Percentiles rank a stretch among this genome's conserved stretches.
phyloP scores from a whole-genome alignment of 345 rosid species.

The Brassica carinata region DNA sequence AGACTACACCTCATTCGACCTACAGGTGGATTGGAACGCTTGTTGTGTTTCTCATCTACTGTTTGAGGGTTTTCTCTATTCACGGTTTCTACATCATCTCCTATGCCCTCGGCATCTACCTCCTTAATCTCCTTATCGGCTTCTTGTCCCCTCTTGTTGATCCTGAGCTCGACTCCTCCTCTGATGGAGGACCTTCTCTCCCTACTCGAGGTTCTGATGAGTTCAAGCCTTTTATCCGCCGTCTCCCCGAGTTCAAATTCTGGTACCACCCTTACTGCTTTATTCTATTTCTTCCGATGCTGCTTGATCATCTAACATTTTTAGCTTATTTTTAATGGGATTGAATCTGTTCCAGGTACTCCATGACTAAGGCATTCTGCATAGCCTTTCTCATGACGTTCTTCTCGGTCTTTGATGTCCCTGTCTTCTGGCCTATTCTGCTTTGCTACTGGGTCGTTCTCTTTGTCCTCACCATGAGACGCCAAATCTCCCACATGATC shows the following conservation, averaged over 20 bases:
- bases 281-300: too few relatives aligned
- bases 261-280: constrained; percentile 48
- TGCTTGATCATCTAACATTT: too few relatives aligned
- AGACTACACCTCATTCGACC: constrained; percentile 75
- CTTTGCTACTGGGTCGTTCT: constrained; percentile 69
- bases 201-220: constrained; percentile 97
- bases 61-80: constrained; percentile 65
- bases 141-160: constrained; percentile 92
- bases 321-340: not conserved
- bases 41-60: constrained; percentile 54
- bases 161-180: constrained; percentile 68
- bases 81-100: constrained; percentile 89
- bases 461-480: constrained; percentile 68
- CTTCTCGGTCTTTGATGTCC: constrained; percentile 73
- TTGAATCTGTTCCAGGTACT: constrained; percentile 51
- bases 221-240: constrained; percentile 92
- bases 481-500: constrained; percentile 74
- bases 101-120: constrained; percentile 91
- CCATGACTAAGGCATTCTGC: constrained; percentile 67
- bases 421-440: constrained; percentile 78
- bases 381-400: constrained; percentile 70
- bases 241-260: constrained; percentile 96
- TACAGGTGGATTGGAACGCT: constrained; percentile 88
- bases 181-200: constrained; percentile 61
- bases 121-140: constrained; percentile 86